Conservation (phyloP, 2,329 filamentous ascomycete species). For the Didymella pomorum region DNA sequence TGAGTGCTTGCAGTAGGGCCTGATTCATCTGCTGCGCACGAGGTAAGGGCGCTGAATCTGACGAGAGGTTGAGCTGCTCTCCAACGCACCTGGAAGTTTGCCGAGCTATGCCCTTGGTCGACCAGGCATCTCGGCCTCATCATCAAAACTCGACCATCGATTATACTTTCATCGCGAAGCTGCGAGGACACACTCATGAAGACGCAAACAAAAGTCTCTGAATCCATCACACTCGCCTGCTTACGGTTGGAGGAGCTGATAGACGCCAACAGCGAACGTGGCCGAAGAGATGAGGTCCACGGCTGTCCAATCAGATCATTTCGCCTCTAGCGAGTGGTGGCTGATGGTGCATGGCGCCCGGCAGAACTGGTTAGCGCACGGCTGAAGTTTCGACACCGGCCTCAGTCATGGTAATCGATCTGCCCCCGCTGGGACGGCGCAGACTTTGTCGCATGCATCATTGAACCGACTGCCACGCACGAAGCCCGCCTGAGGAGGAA, state of each 20-base stretch:
- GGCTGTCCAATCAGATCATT: constrained; percentile 30
- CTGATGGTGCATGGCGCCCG: constrained; percentile 24
- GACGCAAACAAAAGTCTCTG: neutral
- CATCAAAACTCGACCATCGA: neutral
- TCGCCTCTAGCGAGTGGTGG: constrained; percentile 23
- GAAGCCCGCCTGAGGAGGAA: constrained; percentile 6
- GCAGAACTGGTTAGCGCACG: constrained; percentile 20
- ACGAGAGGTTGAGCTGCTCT: constrained; percentile 5
- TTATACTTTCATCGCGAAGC: neutral
- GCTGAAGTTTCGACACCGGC: constrained; percentile 20
- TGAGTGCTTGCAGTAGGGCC: neutral
- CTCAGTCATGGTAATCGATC: constrained; percentile 19
- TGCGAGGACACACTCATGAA: neutral
- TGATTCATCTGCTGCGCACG: neutral
- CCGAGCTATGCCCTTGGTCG: constrained; percentile 10
- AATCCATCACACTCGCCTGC: neutral
- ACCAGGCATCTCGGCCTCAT: constrained; percentile 1
- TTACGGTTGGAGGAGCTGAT: constrained; percentile 21
- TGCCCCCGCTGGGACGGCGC: constrained; percentile 19
- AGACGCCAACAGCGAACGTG: constrained; percentile 28
- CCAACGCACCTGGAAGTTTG: constrained; percentile 9
- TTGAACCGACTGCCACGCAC: constrained; percentile 14
- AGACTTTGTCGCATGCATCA: constrained; percentile 19
- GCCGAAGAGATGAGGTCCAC: constrained; percentile 26
- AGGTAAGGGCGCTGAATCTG: constrained; percentile 9